Base-by-base conservation (phyloP, 345 rosid species). In the Boechera stricta region DNA sequence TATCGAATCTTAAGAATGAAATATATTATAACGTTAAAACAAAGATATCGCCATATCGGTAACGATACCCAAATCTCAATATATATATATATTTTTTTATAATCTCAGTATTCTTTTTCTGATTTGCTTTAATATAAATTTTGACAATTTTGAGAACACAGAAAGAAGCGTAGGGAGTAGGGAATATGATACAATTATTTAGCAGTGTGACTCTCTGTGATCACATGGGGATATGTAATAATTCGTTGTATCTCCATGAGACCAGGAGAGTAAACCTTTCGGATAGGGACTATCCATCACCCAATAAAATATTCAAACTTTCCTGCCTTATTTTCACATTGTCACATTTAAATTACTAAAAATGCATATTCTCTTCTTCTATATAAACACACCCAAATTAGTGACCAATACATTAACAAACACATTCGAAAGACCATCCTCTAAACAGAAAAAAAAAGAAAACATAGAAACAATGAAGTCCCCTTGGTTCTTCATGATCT, bases 401-500 rank as follows among this genome's bases (percentile, higher is more conserved):
- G 72, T 47, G 26, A 38, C 53, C 44, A 2, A 38, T 48, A 36
- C 44, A 45, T 33, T 10, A 54, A 54, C 3, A 44, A 18, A 32
- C 13, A 47, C n/a, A 54, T 5, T 41, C 49, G n/a, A 42, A 21
- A 73, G 5, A 51, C 13, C n/a, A 73, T 52, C 35, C 21, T 18
- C 8, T 18, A 39, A 15, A 28, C 11, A 18, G 21, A 18, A 18
- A 47, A 4, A 36, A 4, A 45, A 7, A 26, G 2, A 35, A 1
- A 41, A 11, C 0, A 32, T 11, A 5, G 2, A 62, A 16, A 75
- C 4, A 60, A 59, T 67, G 79, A 67, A 49, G 16, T 59, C n/a
- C 59, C 21, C 72, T 35, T 55, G 16, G 18, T 58, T 49, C 67
- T 49, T 75, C 73, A 41, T 52, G 75, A 62, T 69, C 64, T 69